Percentiles rank a stretch among this genome's conserved stretches.
phyloP scores from a whole-genome alignment of 805 yeast species.

The Candida pseudofarinosa region DNA sequence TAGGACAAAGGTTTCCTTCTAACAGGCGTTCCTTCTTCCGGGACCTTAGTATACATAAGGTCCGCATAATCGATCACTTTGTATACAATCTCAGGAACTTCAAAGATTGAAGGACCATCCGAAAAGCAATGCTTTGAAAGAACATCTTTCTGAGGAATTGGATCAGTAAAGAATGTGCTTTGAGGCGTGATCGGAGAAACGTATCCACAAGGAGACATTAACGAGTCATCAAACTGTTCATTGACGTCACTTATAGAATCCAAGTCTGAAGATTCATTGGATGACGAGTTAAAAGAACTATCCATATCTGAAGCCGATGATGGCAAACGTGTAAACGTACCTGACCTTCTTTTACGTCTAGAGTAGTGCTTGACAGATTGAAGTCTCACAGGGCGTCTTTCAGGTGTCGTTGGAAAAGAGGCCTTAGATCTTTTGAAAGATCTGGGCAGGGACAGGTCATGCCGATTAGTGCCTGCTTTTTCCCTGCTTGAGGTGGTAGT shows the following conservation, averaged over 20 bases:
- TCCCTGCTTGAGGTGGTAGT: constrained; percentile 10
- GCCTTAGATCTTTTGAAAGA: constrained; percentile 5
- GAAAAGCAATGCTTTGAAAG: not conserved
- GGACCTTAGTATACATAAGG: constrained; percentile 45
- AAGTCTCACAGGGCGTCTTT: constrained; percentile 4
- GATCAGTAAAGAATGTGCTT: not conserved
- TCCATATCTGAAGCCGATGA: constrained; percentile 7
- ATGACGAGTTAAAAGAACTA: constrained; percentile 9
- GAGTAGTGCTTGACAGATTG: constrained; percentile 7
- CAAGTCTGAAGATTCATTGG: constrained; percentile 23
- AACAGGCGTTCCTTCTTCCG: constrained; percentile 55
- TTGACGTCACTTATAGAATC: constrained; percentile 35
- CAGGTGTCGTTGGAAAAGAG: constrained; percentile 7
- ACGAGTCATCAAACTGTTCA: constrained; percentile 10
- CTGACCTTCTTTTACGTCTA: constrained; percentile 5
- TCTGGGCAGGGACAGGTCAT: constrained; percentile 14
- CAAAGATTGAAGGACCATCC: constrained; percentile 44
- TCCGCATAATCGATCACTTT: constrained; percentile 63
- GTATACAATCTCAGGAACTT: constrained; percentile 71
- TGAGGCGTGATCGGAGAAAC: constrained; percentile 1
- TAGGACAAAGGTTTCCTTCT: constrained; percentile 68
- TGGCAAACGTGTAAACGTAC: not conserved
- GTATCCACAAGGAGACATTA: constrained; percentile 13
- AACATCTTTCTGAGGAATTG: constrained; percentile 1
- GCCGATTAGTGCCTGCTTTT: constrained; percentile 17